Evolutionary conservation across 257 asterid species (phyloP).

Genomic region (Linderniella brevidens): DNA sequence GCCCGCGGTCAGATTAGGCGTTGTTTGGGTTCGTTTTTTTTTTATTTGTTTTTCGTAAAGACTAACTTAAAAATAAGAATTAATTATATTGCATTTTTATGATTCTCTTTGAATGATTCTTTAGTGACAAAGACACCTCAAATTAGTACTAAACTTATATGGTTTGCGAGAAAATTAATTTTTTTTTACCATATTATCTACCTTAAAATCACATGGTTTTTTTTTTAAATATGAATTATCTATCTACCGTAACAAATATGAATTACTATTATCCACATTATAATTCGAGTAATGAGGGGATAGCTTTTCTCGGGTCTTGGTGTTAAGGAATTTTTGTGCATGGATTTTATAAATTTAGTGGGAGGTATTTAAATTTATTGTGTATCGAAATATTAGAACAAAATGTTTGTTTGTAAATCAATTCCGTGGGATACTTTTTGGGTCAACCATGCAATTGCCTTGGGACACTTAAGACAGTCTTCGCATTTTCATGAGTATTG

Average conservation of each 20-base stretch:
- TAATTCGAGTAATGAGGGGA: neutral
- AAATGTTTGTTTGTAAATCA: constrained; percentile 31
- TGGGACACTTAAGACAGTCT: constrained; percentile 25
- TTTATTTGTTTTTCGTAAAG: neutral
- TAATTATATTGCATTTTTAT: too few species aligned
- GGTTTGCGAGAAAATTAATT: too few species aligned
- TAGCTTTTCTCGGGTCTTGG: constrained; percentile 3
- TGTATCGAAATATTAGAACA: constrained; percentile 21
- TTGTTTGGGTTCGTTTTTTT: neutral
- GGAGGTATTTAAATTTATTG: constrained; percentile 6
- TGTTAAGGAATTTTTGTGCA: constrained; percentile 10
- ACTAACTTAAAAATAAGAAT: too few species aligned
- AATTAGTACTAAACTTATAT: too few species aligned
- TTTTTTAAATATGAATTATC: neutral
- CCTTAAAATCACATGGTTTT: neutral
- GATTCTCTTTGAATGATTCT: too few species aligned
- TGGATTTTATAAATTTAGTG: constrained; percentile 11
- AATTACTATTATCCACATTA: constrained; percentile 1
- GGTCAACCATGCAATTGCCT: constrained; percentile 36
- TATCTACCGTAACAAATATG: neutral
- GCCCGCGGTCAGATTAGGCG: constrained; percentile 4
- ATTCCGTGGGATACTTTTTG: constrained; percentile 19
- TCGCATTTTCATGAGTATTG: constrained; percentile 27
- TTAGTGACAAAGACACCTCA: too few species aligned
- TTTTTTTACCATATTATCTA: neutral